Percentiles rank a stretch among this genome's conserved stretches.
Evolutionary conservation across 148 eudicot species (phyloP).

Genomic region (Rhododendron mucronatum): DNA sequence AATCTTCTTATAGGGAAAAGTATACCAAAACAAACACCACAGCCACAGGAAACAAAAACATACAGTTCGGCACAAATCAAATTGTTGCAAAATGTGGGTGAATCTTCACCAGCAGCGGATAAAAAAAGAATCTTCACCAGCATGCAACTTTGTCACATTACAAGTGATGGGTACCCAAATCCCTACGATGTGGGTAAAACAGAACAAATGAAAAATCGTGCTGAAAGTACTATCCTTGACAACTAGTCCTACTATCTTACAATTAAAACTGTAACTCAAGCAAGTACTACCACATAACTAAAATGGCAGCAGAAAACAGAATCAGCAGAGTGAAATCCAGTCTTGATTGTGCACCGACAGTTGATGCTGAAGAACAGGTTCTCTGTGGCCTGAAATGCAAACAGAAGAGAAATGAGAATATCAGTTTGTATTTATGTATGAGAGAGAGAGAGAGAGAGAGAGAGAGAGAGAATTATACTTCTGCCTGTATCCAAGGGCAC

Average conservation of each 20-base stretch:
- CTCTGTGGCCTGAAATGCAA: constrained; percentile 1
- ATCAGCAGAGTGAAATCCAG: neutral
- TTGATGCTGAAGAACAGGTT: neutral
- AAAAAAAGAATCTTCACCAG: neutral
- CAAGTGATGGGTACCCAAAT: neutral
- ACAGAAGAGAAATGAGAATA: neutral
- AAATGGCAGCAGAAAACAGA: neutral
- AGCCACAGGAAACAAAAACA: neutral
- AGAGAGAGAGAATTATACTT: constrained; percentile 28
- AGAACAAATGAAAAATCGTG: neutral
- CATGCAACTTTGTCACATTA: neutral
- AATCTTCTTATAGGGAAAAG: neutral
- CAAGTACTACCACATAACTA: neutral
- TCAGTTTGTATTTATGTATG: neutral
- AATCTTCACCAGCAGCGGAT: neutral
- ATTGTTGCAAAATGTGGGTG: neutral
- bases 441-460: neutral
- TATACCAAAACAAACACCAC: neutral
- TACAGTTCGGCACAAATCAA: neutral
- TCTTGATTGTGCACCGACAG: neutral
- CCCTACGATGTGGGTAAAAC: neutral
- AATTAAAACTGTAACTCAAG: neutral
- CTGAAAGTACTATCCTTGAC: neutral
- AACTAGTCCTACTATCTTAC: neutral
- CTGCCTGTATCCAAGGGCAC: constrained; percentile 55